Base-by-base conservation (phyloP, 2,329 filamentous ascomycete species). In the Trichoderma endophyticum region DNA sequence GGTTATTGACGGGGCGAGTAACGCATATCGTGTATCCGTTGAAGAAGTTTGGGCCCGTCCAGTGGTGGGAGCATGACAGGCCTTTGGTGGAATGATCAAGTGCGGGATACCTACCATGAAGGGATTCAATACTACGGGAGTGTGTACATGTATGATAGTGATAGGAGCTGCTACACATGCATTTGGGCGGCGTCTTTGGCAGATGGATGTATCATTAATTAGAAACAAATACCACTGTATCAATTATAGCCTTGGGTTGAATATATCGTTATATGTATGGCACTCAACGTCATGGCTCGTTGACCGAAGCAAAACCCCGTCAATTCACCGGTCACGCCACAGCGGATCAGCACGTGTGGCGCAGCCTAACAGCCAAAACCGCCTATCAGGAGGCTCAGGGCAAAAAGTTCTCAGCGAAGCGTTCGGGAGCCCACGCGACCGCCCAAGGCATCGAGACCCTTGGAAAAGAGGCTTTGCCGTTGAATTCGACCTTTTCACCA, bases 1-100 rank as follows among this genome's bases (percentile, higher is more conserved):
- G 88, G 70, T 80, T 98, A 74, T 88, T 98, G 43, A 90, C 90
- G 48, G 95, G 95, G 0, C 90, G 87, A 77, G 90, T 95, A 24
- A 89, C 91, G 14, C 89, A 90, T 79, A 86, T 97, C 36, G 79
- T 97, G 70, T 92, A 89, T 83, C 94, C 93, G 3, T 87, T 86
- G 75, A 82, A 84, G 72, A 87, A 89, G 81, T 85, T 87, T 76
- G 88, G 89, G 12, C 80, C 81, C 28, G 83, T 92, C 30, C 81
- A 80, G 77, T 91, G 88, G 87, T 86, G 86, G 83, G 87, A 90
- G 76, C 83, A 86, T 74, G 75, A 80, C 73, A 74, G 77, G 73
- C 76, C 77, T 39, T 74, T 77, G 72, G 73, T 74, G 48, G 73
- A 72, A 3, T 74, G 36, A 39, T 39, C 36, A 63, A 73, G 36